A percentile compares a stretch with the other conserved stretches of the same genome.
phyloP scores from a whole-genome alignment of 805 yeast genomes.

The Lachancea sp. region DNA sequence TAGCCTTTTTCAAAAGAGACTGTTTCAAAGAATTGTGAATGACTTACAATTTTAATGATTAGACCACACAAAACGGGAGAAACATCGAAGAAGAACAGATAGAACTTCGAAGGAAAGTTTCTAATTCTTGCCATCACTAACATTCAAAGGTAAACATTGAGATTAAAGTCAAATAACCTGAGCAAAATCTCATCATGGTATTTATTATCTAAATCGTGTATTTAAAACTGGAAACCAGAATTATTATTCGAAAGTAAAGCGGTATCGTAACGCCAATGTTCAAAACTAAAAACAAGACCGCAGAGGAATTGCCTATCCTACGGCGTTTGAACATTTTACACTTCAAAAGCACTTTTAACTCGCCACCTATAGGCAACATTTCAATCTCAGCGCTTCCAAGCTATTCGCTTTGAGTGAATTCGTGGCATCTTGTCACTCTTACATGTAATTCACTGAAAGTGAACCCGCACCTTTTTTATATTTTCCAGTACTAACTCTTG shows the following conservation, averaged over 20 bases:
- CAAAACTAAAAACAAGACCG: no score
- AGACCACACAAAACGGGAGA: background rate
- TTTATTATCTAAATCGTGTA: slow-evolving; percentile 8
- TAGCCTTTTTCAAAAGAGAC: slow-evolving; percentile 86
- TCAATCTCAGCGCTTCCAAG: no score
- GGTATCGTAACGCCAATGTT: background rate
- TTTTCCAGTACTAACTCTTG: slow-evolving; percentile 45
- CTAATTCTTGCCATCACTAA: slow-evolving; percentile 1
- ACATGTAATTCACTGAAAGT: slow-evolving; percentile 36
- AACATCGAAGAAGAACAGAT: background rate
- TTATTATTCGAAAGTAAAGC: background rate
- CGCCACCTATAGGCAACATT: no score
- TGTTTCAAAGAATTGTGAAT: slow-evolving; percentile 69
- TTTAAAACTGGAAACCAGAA: slow-evolving; percentile 5
- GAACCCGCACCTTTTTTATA: slow-evolving; percentile 49
- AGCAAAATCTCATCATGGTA: background rate
- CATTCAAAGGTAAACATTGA: slow-evolving; percentile 6
- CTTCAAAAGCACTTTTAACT: no score
- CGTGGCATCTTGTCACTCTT: no score
- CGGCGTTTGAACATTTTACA: no score
- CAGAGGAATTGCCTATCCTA: no score
- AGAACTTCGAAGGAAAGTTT: background rate
- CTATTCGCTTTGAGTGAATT: no score
- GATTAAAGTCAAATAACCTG: background rate
- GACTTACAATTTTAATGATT: background rate